Base-by-base conservation (phyloP, 1,284 basidiomycete species). In the Pseudomicrostroma phylloplanum region DNA sequence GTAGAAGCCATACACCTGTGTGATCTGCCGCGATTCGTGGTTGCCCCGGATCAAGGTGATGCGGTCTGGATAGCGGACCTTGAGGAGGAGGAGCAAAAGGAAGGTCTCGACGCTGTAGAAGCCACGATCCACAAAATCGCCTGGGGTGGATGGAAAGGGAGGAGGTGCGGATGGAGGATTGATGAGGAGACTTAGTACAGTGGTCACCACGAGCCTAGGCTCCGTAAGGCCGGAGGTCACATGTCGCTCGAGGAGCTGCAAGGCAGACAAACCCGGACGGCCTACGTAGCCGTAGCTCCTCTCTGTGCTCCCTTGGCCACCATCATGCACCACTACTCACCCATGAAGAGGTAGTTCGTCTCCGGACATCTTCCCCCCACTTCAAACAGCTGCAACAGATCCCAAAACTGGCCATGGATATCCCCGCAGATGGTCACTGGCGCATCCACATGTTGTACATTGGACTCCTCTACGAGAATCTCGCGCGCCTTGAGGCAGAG, bases 361-460 rank as follows among this genome's bases (percentile, higher is more conserved):
- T 92, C 88, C 59, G 94, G 94, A 81, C 92, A 97, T 74, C 88
- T 87, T 13, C 94, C 93, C 26, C 94, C 94, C 39, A 96, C 88
- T 79, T 89, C 89, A 85, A 98, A 97, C 58, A 97, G 84, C 82
- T 98, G 92, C 86, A 96, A 88, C 69, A 98, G 85, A 80, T 97
- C 94, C 80, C 90, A 94, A 80, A 97, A 97, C 79, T 98, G 94
- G 12, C 94, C 94, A 77, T 98, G 94, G 58, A 98, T 97, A 82
- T 98, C 94, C 21, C 94, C 94, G 78, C 94, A 97, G 81, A 98
- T 94, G 58, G 94, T 97, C 4, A 97, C 92, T 12, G 93, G 94
- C 36, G 92, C 89, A 82, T 96, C 92, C 30, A 98, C 90, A 72
- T 89, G 87, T 80, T 96, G 93, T 1, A 98, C 91, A 78, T 98